phyloP scores from a whole-genome alignment of 306 rosid genomes.

The Ormosia semicastrata region DNA sequence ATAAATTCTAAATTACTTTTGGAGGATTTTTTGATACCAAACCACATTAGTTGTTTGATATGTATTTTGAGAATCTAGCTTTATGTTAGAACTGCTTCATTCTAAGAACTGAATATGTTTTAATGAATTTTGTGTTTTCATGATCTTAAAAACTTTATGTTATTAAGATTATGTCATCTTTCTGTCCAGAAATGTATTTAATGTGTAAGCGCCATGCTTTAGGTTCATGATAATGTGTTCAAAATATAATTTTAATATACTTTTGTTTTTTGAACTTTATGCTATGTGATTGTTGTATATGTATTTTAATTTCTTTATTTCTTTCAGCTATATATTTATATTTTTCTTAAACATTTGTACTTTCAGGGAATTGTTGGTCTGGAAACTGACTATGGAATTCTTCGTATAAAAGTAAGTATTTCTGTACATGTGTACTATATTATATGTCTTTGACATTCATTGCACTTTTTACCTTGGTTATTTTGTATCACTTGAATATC shows the following conservation, averaged over 20 bases:
- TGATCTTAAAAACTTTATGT: neutral
- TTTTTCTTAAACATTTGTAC: constrained; percentile 2
- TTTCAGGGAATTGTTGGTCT: constrained; percentile 70
- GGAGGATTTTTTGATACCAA: neutral
- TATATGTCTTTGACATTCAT: constrained; percentile 13
- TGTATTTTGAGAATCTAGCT: neutral
- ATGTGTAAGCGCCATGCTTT: neutral
- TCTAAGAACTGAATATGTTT: neutral
- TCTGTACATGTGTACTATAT: constrained; percentile 3
- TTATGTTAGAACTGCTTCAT: neutral
- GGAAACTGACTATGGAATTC: constrained; percentile 72
- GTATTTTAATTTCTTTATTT: constrained; percentile 10
- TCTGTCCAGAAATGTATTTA: neutral
- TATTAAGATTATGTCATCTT: neutral
- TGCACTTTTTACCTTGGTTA: neutral
- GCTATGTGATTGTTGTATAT: neutral
- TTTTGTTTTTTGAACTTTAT: constrained; percentile 6
- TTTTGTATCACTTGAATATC: no score
- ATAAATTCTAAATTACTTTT: neutral
- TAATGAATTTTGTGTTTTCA: neutral
- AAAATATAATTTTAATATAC: constrained; percentile 5
- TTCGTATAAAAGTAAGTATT: constrained; percentile 63
- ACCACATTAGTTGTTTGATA: neutral
- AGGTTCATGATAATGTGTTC: neutral
- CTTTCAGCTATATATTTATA: constrained; percentile 10